Evolutionary conservation across 129 eudicot genomes (phyloP), one percentile per base, ranked within the genome.

Genomic region (Solidago caesia): DNA sequence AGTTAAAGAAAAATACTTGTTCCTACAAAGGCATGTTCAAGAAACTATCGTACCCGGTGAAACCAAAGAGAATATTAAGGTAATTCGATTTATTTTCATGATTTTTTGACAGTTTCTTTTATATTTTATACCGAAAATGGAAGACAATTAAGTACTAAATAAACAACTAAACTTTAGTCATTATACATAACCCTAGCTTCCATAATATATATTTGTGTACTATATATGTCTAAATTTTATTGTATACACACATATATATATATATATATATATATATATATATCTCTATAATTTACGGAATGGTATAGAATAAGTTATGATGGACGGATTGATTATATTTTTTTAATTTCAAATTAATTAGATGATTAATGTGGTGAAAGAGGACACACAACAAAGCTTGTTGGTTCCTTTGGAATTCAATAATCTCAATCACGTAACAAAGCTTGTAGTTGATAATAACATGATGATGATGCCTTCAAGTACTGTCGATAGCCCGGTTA

Each of bases 11-110:
- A 84, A 79, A 47, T 82, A 85, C 59, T 15, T 26, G 16, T 71
- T 58, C 62, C 65, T 89, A 42, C 83, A 79, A 75, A 83, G 77
- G 68, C 80, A 87, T 56, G 66, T 85, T 27, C 87, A 81, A 70
- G 83, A 77, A 29, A 73, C 64, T 64, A 75, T 41, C 62, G 48
- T 15, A 39, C 56, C 44, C 45, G 65, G 63, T 41, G 81, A 46
- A 41, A 42, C 25, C 45, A 41, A 61, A 15, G 56, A 80, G 11
- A 25, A 56, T 27, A 78, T 13, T 6, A 57, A 78, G 77, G 81
- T 79, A 64, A 16, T 64, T 41, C 5, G 7, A 41, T 5, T 6
- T 33, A 33, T 33, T 1, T 33, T 33, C 39, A 0, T 33, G 3
- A 33, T 33, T 33, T 21, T 33, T 33, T 1, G 39, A 33, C 39